Evolutionary conservation across 169 alveolate genomes (phyloP), one percentile per base, ranked within the genome.

Genomic region (Amoebophrya sp.): DNA sequence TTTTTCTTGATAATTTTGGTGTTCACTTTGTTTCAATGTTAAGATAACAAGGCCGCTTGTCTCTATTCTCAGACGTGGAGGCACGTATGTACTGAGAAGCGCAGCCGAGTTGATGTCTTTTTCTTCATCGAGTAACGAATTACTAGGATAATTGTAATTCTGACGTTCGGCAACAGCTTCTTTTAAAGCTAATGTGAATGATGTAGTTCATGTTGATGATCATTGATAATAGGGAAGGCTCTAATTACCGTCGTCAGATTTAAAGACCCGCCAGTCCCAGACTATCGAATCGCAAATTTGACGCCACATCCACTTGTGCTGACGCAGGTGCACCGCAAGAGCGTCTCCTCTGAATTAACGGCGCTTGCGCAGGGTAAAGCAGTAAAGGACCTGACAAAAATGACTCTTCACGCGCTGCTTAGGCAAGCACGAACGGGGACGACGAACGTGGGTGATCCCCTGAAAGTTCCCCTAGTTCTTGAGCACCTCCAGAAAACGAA

Each of bases 281-380:
- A 65, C 83, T 65, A 65, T 36, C 83, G 83, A 10, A 65, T 65
- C 83, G 83, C 83, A 26, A 65, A 65, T 36, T 65, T 65, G 39
- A 12, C 83, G 39, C 83, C 83, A 36, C 83, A 65, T 36, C 33
- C 83, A 36, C 83, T 65, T 36, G 12, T 36, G 2, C 83, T 65
- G 39, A 6, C 83, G 83, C 83, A 65, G 83, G 33, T 65, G 83
- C 83, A 65, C 83, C 12, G 33, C 38, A 65, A 65, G 26, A 6
- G 2, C 36, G 36, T 65, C 83, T 6, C 83, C 3, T 1, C 12
- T 1, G 83, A 65, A 36, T 36, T 65, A 36, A 18, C 33, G 26
- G 83, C 36, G 65, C 65, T 47, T 6, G 18, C 65, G 65, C 6
- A 47, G 18, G 18, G 6, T 18, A 47, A 6, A 6, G 65, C 6